Evolutionary conservation across 257 asterid genomes (phyloP), one percentile per base, ranked within the genome.

Genomic region (Lantana camara): DNA sequence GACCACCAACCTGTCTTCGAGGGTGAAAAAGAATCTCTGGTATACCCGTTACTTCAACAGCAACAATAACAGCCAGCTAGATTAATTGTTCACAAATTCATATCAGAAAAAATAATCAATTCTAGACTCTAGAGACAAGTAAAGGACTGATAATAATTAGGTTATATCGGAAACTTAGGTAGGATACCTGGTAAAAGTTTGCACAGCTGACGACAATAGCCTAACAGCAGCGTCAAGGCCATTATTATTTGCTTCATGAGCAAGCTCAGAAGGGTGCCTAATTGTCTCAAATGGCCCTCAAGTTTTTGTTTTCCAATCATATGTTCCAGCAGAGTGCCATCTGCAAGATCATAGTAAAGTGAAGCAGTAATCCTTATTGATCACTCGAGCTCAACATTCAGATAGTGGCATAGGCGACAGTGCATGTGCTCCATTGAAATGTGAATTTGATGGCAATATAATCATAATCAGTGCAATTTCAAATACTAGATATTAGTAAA

Each of bases 281-380:
- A 84, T 89, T 1, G 96, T 89, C 52, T 95, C 95, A 34, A 89
- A 89, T 7, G 96, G 96, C 14, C 96, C 96, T 17, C 91, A 93
- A 2, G 90, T 84, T 75, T 81, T 89, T 17, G 89, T 82, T 64
- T 76, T 60, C 65, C 79, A 74, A 71, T 89, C 95, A 68, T 79
- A 86, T 0, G 85, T 73, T 53, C 80, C 81, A 51, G 82, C 80
- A 3, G 84, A 67, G 70, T 73, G 85, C 84, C 83, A 79, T 57
- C 88, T 78, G 61, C 15, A 64, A 20, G 11, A 71, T 30, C 55
- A 60, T 27, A 55, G 41, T 13, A 4, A 29, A 38, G 21, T 24
- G 17, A 21, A 30, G 17, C 10, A 13, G 5, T 34, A 35, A 48
- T 9, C 72, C 35, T 41, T 3, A 3, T 42, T 12, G 7, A 48